Conservation (phyloP, 2,329 filamentous ascomycete genomes). For the Aspergillus fijiensis region DNA sequence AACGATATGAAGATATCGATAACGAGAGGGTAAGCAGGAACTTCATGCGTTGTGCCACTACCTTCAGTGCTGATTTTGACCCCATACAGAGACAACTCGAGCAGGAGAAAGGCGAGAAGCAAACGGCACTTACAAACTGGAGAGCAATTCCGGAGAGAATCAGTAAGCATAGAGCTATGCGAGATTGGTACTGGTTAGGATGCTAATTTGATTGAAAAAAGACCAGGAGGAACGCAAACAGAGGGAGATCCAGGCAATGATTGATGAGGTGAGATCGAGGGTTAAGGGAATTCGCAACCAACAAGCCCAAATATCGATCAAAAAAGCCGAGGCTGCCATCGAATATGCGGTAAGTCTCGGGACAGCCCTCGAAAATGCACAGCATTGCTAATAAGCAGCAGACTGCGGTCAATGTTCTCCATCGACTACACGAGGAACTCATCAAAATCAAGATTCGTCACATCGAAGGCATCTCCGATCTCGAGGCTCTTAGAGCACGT, state of each 20-base stretch:
- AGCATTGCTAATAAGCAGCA: constrained; percentile 28
- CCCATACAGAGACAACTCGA: constrained; percentile 35
- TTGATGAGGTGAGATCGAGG: constrained; percentile 46
- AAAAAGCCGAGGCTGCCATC: constrained; percentile 57
- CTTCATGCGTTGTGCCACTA: background rate
- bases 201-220: constrained; percentile 39
- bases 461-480: constrained; percentile 82
- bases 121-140: constrained; percentile 65
- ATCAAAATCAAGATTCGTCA: constrained; percentile 68
- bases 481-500: constrained; percentile 64
- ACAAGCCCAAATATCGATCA: constrained; percentile 56
- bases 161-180: constrained; percentile 49
- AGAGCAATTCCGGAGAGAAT: constrained; percentile 69
- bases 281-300: constrained; percentile 55
- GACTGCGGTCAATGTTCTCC: constrained; percentile 62
- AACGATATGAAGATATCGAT: constrained; percentile 25
- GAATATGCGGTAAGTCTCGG: constrained; percentile 53
- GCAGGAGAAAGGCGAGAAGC: constrained; percentile 65
- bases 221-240: constrained; percentile 48
- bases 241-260: constrained; percentile 40
- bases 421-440: constrained; percentile 61
- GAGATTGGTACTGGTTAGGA: background rate
- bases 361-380: background rate
- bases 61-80: constrained; percentile 2
- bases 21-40: constrained; percentile 45